phyloP scores from a whole-genome alignment of 1,139 yeast species.

The Groenewaldozyma sp. region DNA sequence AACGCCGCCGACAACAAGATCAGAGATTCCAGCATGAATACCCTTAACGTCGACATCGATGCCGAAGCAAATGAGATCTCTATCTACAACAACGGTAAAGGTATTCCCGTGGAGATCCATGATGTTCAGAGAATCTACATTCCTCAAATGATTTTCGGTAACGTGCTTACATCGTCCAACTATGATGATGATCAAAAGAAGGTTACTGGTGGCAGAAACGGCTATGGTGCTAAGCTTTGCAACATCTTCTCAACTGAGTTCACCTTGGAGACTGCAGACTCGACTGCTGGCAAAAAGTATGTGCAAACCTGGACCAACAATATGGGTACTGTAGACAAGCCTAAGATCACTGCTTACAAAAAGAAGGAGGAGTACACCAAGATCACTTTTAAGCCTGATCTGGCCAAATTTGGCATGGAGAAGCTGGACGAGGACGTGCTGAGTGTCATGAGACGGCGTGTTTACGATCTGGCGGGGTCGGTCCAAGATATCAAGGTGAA shows the following conservation, averaged over 20 bases:
- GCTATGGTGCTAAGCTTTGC: conserved; percentile 95
- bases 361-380: conserved; percentile 72
- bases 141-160: conserved; percentile 95
- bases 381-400: conserved; percentile 83
- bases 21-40: conserved; percentile 85
- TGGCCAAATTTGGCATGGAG: conserved; percentile 76
- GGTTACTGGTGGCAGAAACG: conserved; percentile 98
- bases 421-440: conserved; percentile 70
- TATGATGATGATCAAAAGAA: conserved; percentile 93
- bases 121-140: conserved; percentile 85
- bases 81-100: conserved; percentile 88
- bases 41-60: conserved; percentile 70
- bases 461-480: conserved; percentile 91
- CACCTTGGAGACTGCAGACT: conserved; percentile 82
- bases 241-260: conserved; percentile 88
- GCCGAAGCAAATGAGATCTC: conserved; percentile 65
- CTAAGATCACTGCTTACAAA: conserved; percentile 55
- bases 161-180: conserved; percentile 87
- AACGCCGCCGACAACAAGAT: conserved; percentile 98
- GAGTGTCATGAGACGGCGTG: conserved; percentile 85
- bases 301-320: conserved; percentile 80
- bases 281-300: conserved; percentile 50
- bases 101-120: conserved; percentile 93
- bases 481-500: conserved; percentile 76
- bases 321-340: conserved; percentile 72